Percentiles rank a stretch among this genome's conserved stretches.
Evolutionary conservation across 129 eudicot species (phyloP).

Genomic region (Chrysanthemum lavandulifolium): DNA sequence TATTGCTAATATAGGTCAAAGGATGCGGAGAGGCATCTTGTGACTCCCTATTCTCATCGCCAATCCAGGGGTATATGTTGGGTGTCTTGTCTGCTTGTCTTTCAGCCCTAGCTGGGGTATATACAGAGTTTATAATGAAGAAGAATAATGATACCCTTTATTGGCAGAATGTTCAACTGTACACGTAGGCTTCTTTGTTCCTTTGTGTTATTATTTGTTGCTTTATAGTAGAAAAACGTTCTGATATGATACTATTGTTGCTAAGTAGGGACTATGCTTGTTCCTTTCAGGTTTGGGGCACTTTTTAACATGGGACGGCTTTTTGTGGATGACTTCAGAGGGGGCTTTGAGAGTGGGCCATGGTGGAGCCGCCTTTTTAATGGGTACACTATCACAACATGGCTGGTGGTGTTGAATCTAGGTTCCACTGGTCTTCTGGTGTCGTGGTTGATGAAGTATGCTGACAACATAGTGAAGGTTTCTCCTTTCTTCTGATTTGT

Average conservation of each 20-base stretch:
- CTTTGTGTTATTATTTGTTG: background rate
- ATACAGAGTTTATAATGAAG: slow-evolving; percentile 95
- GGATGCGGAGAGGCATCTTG: slow-evolving; percentile 96
- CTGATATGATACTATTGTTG: slow-evolving; percentile 1
- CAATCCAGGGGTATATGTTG: slow-evolving; percentile 90
- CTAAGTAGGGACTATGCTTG: slow-evolving; percentile 1
- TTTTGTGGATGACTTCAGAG: slow-evolving; percentile 78
- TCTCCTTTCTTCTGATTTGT: background rate
- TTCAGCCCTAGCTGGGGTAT: slow-evolving; percentile 96
- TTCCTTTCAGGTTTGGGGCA: slow-evolving; percentile 70
- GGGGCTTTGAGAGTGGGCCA: slow-evolving; percentile 86
- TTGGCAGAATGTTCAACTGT: slow-evolving; percentile 95
- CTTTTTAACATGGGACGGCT: slow-evolving; percentile 84
- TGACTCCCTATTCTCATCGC: slow-evolving; percentile 87
- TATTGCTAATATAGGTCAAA: slow-evolving; percentile 57
- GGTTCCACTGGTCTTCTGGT: slow-evolving; percentile 91
- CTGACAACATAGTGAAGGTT: slow-evolving; percentile 97
- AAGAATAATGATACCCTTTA: slow-evolving; percentile 87
- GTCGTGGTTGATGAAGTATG: slow-evolving; percentile 98
- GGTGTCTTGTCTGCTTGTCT: slow-evolving; percentile 94
- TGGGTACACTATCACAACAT: slow-evolving; percentile 81
- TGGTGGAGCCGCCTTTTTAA: slow-evolving; percentile 89
- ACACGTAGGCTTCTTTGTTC: slow-evolving; percentile 56
- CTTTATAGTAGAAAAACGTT: slow-evolving; percentile 1
- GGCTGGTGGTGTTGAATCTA: slow-evolving; percentile 90